These are phyloP conservation scores for Fistulina hepatica DNA, from an alignment of 1,284 basidiomycete genomes.

Conservation along the genomic window DNA sequence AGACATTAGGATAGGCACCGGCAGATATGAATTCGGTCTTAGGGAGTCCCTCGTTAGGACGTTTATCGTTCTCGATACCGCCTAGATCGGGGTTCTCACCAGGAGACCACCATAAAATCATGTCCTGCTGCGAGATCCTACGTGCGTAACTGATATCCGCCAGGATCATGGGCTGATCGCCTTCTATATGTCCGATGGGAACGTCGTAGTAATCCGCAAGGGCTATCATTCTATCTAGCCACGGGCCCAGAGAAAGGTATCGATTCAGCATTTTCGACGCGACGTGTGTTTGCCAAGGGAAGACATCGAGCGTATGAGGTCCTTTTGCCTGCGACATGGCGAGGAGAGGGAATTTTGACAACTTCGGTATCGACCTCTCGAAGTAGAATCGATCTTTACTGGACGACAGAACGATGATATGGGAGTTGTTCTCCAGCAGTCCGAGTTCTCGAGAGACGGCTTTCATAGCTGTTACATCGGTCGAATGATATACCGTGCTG, in stretches of 20 bases:
- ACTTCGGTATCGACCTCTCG: conserved; percentile 61
- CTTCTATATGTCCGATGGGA: conserved; percentile 85
- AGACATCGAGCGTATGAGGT: conserved; percentile 64
- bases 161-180: conserved; percentile 79
- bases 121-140: conserved; percentile 77
- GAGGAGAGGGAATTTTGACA: conserved; percentile 81
- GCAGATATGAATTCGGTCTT: conserved; percentile 80
- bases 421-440: conserved; percentile 55
- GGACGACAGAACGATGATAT: conserved; percentile 79
- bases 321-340: conserved; percentile 72
- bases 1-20: conserved; percentile 90
- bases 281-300: conserved; percentile 69
- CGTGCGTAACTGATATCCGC: conserved; percentile 91
- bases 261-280: conserved; percentile 75
- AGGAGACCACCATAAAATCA: conserved; percentile 95
- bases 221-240: conserved; percentile 75
- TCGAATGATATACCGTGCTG: conserved; percentile 69
- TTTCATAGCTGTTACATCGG: conserved; percentile 72
- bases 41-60: conserved; percentile 69
- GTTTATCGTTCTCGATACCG: conserved; percentile 82
- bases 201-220: conserved; percentile 89
- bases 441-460: conserved; percentile 85
- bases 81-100: conserved; percentile 88
- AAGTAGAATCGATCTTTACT: conserved; percentile 81
- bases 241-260: conserved; percentile 70